A percentile compares a stretch with the other conserved stretches of the same genome.
Evolutionary conservation across 2,329 filamentous ascomycete genomes (phyloP).

Genomic region (Nemania bipapillata): DNA sequence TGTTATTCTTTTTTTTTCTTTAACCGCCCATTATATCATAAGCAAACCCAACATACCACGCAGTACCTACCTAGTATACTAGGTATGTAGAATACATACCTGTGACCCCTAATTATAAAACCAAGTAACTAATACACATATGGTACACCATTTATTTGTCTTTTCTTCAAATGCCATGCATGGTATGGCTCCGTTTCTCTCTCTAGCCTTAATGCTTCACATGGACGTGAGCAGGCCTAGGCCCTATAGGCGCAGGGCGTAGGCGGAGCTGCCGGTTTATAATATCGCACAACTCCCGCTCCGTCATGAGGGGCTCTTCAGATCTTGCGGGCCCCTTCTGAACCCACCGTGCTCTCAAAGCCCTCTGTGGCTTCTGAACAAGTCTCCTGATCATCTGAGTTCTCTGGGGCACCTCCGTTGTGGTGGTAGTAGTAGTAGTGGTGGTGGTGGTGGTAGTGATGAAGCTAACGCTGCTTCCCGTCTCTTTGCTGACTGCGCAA

Average conservation of each 20-base stretch:
- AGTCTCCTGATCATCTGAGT: background rate
- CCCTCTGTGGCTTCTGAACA: background rate
- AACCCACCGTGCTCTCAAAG: background rate
- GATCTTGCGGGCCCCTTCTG: background rate
- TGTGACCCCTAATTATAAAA: too few relatives aligned
- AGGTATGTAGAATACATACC: too few relatives aligned
- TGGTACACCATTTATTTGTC: too few relatives aligned
- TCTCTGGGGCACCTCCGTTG: background rate
- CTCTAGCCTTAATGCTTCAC: background rate
- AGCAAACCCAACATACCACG: too few relatives aligned
- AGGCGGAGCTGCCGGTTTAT: background rate
- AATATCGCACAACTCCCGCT: constrained; percentile 4
- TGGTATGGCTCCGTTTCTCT: background rate
- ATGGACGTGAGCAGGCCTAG: background rate
- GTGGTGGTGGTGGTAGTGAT: background rate
- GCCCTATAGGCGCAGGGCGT: constrained; percentile 1
- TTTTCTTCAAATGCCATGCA: too few relatives aligned
- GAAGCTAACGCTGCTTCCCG: background rate
- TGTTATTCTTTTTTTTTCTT: too few relatives aligned
- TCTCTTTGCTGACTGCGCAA: constrained; percentile 19
- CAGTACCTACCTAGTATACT: too few relatives aligned
- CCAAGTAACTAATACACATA: too few relatives aligned
- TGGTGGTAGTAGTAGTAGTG: background rate
- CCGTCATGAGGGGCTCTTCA: background rate
- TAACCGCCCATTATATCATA: too few relatives aligned